Evolutionary conservation across 2,329 filamentous ascomycete genomes (phyloP), one percentile per base, ranked within the genome.

Genomic region (Beauveria brongniartii): DNA sequence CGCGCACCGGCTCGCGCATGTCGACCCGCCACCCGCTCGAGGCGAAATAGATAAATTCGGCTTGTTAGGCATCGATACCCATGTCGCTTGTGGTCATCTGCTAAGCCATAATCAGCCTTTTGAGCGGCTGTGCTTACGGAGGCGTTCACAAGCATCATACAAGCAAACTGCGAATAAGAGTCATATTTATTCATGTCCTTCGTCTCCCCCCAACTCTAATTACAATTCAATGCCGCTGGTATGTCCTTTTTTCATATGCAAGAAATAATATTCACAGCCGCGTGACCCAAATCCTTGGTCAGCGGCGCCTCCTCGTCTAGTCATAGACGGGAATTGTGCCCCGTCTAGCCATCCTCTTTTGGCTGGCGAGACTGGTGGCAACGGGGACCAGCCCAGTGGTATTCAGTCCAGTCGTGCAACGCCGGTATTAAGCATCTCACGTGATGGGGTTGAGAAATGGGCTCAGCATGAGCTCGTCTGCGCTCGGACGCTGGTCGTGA

Each of bases 401-500:
- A 16, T 10, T 54, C 41, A 9, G 26, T 24, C 12, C 37, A 14
- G 16, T 50, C 43, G 18, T 52, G 5, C 40, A 24, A 34, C 34
- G 28, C 30, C 18, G 26, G 18, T n/a, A 46, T 59, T 37, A 41
- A 20, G n/a, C 10, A n/a, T 1, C 22, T 74, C 68, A 86, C 64
- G 84, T 85, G 71, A 88, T 88, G 62, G 89, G 87, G 61, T 85
- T 84, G 72, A 95, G 78, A 77, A 97, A 97, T 41, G 86, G 83
- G 75, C 89, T 92, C 61, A 87, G 82, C 74, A 96, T 85, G 67
- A 99, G 77, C 69, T 97, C 92, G 69, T 97, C 92, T 14, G 94
- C 94, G 68, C 87, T 95, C 3, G 94, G 94, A 66, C 94, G 82
- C 78, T 90, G 88, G 73, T 95, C 91, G 75, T 96, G 91, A 69